Conservation (phyloP, 306 rosid genomes). For the Dalbergia cochinchinensis region DNA sequence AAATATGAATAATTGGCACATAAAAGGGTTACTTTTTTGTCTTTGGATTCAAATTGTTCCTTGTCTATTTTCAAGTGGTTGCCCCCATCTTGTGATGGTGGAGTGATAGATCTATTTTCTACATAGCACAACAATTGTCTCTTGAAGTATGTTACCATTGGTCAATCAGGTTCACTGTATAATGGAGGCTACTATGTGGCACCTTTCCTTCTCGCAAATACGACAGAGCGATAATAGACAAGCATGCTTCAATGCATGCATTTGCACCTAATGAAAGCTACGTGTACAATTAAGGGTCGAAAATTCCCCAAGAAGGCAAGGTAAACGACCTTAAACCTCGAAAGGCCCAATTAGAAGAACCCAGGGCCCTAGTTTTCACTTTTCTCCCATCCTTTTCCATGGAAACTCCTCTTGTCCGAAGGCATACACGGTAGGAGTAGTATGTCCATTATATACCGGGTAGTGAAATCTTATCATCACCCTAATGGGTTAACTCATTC, state of each 20-base stretch:
- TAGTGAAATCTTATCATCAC: too few relatives aligned
- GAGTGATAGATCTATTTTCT: background rate
- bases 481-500: too few relatives aligned
- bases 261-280: slow-evolving; percentile 33
- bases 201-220: slow-evolving; percentile 5
- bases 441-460: background rate
- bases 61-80: background rate
- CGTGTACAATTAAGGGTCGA: slow-evolving; percentile 18
- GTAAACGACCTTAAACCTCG: background rate
- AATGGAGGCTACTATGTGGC: background rate
- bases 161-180: slow-evolving; percentile 2
- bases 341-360: slow-evolving; percentile 40
- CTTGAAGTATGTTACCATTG: slow-evolving; percentile 1
- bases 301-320: slow-evolving; percentile 18
- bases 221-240: background rate
- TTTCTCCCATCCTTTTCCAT: slow-evolving; percentile 25
- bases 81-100: background rate
- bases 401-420: background rate
- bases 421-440: background rate
- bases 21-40: background rate
- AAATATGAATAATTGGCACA: slow-evolving; percentile 12
- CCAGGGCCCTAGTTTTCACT: background rate
- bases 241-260: slow-evolving; percentile 34
- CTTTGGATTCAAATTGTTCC: background rate
- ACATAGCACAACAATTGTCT: background rate